A percentile compares a stretch with the other conserved stretches of the same genome.
Conservation (phyloP, 129 eudicot genomes). For the Pittosporum tobira region DNA sequence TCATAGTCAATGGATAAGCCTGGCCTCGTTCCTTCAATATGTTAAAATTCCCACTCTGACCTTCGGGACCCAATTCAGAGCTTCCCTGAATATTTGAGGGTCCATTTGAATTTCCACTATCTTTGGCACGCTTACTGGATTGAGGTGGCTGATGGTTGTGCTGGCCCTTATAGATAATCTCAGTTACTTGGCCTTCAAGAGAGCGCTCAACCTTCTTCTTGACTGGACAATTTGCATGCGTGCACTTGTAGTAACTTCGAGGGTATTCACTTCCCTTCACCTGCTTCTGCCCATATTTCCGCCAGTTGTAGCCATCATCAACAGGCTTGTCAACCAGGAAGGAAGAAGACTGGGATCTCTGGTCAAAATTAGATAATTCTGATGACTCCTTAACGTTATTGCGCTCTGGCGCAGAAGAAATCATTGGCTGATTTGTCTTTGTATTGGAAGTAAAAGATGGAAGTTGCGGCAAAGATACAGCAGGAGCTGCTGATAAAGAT, state of each 20-base stretch:
- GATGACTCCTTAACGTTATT: conserved; percentile 34
- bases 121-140: conserved; percentile 56
- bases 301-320: conserved; percentile 89
- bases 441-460: conserved; percentile 34
- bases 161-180: conserved; percentile 82
- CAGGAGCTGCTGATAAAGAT: conserved; percentile 30
- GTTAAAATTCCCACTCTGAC: conserved; percentile 24
- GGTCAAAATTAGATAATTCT: conserved; percentile 39
- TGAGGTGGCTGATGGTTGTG: conserved; percentile 84
- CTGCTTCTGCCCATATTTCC: conserved; percentile 93
- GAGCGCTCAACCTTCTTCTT: conserved; percentile 91
- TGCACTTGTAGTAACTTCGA: conserved; percentile 87
- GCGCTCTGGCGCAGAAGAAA: conserved; percentile 25
- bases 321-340: conserved; percentile 72
- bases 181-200: conserved; percentile 74
- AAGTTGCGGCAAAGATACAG: conserved; percentile 28
- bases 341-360: conserved; percentile 45
- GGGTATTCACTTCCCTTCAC: conserved; percentile 93
- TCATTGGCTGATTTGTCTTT: conserved; percentile 41
- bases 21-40: conserved; percentile 30
- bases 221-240: conserved; percentile 72
- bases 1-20: conserved; percentile 22
- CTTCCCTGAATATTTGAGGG: conserved; percentile 19
- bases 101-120: conserved; percentile 31
- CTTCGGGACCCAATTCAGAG: conserved; percentile 32